These are phyloP conservation scores for Gossypium stocksii DNA, from an alignment of 345 rosid species.

Conservation along the genomic window DNA sequence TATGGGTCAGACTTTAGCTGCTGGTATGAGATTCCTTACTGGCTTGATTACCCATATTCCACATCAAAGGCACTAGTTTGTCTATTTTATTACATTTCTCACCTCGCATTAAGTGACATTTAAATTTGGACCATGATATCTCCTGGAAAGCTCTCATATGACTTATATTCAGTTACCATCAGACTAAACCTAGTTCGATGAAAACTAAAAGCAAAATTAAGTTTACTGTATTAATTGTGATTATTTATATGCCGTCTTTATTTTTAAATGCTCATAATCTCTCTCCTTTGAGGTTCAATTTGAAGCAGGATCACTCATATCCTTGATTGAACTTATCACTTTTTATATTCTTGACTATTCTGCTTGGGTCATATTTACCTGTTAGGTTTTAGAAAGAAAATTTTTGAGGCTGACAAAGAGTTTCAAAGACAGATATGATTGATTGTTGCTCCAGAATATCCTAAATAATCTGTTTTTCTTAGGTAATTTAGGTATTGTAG, in stretches of 20 bases:
- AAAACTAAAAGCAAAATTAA: conserved; percentile 1
- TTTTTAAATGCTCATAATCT: not conserved
- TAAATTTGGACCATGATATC: not conserved
- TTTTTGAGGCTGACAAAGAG: not conserved
- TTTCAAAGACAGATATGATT: not conserved
- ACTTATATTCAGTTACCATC: not conserved
- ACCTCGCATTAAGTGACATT: not conserved
- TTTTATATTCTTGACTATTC: not conserved
- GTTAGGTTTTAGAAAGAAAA: not conserved
- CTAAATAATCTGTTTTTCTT: not conserved
- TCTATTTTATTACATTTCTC: conserved; percentile 2
- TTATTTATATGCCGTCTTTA: not conserved
- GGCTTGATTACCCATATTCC: not conserved
- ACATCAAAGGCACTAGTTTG: not conserved
- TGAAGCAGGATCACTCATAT: not conserved
- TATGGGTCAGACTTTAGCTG: conserved; percentile 27
- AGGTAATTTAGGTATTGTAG: not conserved
- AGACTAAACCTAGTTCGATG: not conserved
- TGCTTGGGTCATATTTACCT: not conserved
- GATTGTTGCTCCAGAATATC: not conserved
- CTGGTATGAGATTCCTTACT: conserved; percentile 36
- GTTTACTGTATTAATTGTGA: not conserved
- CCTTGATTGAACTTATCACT: not conserved
- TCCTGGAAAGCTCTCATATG: not conserved
- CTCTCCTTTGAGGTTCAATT: not conserved